Conservation (phyloP, 1,284 basidiomycete genomes). For the Austroboletus novae-zelandiae region DNA sequence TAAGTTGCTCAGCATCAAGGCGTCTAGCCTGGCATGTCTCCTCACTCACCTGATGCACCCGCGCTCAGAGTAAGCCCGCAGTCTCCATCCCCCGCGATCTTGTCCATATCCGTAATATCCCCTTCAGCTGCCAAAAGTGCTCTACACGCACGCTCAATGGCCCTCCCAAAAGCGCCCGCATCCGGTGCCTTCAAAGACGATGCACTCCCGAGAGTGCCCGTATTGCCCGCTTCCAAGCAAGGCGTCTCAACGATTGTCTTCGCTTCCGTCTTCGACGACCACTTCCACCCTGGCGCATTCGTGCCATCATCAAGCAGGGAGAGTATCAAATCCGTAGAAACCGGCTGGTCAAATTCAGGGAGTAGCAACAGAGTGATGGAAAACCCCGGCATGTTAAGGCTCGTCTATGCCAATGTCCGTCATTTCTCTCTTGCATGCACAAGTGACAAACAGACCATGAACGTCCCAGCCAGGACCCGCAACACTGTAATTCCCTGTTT, state of each 20-base stretch:
- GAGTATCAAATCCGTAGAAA: conserved; percentile 55
- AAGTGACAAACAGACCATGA: conserved; percentile 62
- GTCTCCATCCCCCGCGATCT: conserved; percentile 72
- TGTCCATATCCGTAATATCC: conserved; percentile 88
- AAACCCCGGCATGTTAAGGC: conserved; percentile 94
- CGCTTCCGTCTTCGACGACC: conserved; percentile 50
- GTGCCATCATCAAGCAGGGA: conserved; percentile 76
- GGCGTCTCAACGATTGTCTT: conserved; percentile 20
- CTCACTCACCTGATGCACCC: conserved; percentile 47
- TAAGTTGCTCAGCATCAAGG: background rate
- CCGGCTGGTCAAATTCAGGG: conserved; percentile 45
- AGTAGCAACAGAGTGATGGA: conserved; percentile 85
- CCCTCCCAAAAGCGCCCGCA: conserved; percentile 49
- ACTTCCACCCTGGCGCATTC: conserved; percentile 82
- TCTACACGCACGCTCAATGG: conserved; percentile 65
- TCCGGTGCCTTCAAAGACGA: conserved; percentile 41
- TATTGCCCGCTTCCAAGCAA: conserved; percentile 14
- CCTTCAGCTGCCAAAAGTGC: conserved; percentile 77
- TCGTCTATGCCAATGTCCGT: conserved; percentile 53
- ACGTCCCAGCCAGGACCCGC: conserved; percentile 74
- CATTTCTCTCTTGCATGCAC: background rate
- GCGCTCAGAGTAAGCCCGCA: conserved; percentile 86
- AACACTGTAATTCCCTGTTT: conserved; percentile 56
- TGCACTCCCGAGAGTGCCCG: conserved; percentile 14
- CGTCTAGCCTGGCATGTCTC: no score